Conservation (phyloP, 2,329 filamentous ascomycete genomes). For the Sordariomycetes sp. region DNA sequence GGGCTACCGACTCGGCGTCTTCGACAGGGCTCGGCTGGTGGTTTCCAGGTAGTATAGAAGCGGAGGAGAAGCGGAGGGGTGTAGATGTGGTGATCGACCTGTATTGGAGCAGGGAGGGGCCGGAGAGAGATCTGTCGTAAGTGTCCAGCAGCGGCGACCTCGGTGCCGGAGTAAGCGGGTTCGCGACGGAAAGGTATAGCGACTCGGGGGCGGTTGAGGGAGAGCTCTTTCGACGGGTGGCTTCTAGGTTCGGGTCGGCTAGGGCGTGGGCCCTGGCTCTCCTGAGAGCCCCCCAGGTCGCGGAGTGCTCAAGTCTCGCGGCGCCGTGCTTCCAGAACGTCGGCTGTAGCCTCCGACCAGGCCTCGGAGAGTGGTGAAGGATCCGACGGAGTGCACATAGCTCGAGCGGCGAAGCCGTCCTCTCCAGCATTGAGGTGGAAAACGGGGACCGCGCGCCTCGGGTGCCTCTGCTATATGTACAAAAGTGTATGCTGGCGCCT, state of each 20-base stretch:
- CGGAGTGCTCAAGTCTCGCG: constrained; percentile 4
- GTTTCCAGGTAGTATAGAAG: background rate
- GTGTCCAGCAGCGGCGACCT: constrained; percentile 3
- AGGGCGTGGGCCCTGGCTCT: background rate
- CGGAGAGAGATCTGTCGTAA: constrained; percentile 1
- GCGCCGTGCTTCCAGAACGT: constrained; percentile 7
- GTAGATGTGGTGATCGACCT: background rate
- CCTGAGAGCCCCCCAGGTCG: constrained; percentile 4
- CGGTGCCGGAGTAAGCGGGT: constrained; percentile 1
- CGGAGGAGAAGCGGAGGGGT: constrained; percentile 3
- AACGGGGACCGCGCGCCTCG: background rate
- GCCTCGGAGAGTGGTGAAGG: constrained; percentile 1
- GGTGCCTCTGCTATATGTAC: background rate
- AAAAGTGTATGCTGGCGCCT: background rate
- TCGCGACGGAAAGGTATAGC: constrained; percentile 4
- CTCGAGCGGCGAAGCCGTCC: constrained; percentile 6
- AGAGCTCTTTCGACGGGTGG: background rate
- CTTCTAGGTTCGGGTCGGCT: background rate
- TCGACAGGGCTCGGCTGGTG: too few relatives aligned
- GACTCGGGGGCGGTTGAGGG: background rate
- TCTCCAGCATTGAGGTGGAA: constrained; percentile 8
- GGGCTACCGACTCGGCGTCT: too few relatives aligned
- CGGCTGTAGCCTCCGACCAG: constrained; percentile 4
- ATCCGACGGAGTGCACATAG: constrained; percentile 3
- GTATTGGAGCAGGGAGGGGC: constrained; percentile 2